These are phyloP conservation scores for Phyllosticta citribraziliensis DNA, from an alignment of 2,329 filamentous ascomycete genomes.

Conservation along the genomic window DNA sequence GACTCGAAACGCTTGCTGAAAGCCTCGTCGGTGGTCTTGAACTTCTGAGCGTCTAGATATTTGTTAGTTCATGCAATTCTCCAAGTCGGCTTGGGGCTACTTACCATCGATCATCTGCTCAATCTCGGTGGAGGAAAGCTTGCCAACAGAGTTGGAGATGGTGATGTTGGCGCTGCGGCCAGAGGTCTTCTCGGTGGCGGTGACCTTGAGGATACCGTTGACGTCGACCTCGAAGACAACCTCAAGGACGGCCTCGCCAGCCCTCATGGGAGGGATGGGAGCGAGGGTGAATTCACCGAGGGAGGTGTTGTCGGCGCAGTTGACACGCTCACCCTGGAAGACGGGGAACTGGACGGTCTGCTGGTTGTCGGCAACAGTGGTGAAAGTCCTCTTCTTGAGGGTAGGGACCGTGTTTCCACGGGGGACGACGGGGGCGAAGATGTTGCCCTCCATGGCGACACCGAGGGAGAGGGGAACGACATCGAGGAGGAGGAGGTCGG, in stretches of 20 bases:
- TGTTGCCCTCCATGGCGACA: constrained; percentile 99
- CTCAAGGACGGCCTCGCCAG: constrained; percentile 93
- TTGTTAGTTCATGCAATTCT: constrained; percentile 5
- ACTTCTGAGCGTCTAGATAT: constrained; percentile 77
- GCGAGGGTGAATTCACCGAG: constrained; percentile 95
- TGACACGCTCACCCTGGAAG: constrained; percentile 92
- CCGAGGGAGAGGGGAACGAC: constrained; percentile 93
- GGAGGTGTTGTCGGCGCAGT: constrained; percentile 97
- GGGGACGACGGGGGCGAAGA: constrained; percentile 88
- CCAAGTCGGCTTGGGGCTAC: constrained; percentile 13
- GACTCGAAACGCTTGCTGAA: constrained; percentile 99
- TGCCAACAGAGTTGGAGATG: constrained; percentile 98
- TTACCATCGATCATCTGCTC: constrained; percentile 91
- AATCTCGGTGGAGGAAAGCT: constrained; percentile 88
- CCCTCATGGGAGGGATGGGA: constrained; percentile 76
- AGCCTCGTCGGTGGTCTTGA: constrained; percentile 95
- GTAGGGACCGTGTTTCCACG: constrained; percentile 52
- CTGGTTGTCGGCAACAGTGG: constrained; percentile 59
- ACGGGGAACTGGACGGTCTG: constrained; percentile 85
- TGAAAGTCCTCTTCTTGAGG: constrained; percentile 83
- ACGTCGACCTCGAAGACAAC: constrained; percentile 99
- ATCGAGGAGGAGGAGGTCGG: constrained; percentile 90
- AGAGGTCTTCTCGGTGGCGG: constrained; percentile 96
- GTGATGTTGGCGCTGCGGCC: constrained; percentile 98
- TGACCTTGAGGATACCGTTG: constrained; percentile 99